These are phyloP conservation scores for Saccharomycopsis selenospora DNA, from an alignment of 805 yeast genomes.

Conservation along the genomic window DNA sequence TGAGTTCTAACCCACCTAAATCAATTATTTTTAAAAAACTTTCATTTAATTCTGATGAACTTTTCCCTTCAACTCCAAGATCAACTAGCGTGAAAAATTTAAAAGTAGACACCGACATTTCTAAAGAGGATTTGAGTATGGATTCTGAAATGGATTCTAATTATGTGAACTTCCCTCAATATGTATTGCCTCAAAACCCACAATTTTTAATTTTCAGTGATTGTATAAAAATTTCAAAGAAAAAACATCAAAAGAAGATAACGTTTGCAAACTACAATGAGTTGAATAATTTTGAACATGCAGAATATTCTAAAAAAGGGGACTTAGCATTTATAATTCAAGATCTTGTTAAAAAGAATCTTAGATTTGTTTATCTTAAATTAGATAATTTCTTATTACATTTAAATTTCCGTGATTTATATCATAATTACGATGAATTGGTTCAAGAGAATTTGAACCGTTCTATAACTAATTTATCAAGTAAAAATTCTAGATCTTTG, in stretches of 20 bases:
- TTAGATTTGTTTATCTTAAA: constrained; percentile 30
- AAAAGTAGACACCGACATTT: constrained; percentile 22
- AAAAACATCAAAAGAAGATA: constrained; percentile 10
- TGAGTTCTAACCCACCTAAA: constrained; percentile 50
- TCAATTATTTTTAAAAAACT: constrained; percentile 38
- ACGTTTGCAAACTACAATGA: constrained; percentile 19
- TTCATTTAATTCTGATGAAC: constrained; percentile 6
- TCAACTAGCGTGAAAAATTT: not conserved
- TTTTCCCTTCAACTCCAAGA: not conserved
- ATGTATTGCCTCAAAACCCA: constrained; percentile 25
- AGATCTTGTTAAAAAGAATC: constrained; percentile 33
- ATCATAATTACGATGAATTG: constrained; percentile 12
- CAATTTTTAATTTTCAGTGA: constrained; percentile 33
- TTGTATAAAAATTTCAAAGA: constrained; percentile 17
- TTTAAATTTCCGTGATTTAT: constrained; percentile 12
- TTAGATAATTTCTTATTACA: constrained; percentile 27
- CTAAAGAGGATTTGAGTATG: constrained; percentile 25
- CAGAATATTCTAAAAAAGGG: constrained; percentile 17
- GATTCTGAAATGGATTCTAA: no score
- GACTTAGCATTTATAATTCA: constrained; percentile 39
- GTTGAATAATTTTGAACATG: constrained; percentile 2
- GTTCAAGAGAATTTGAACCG: constrained; percentile 1
- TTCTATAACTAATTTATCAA: constrained; percentile 11
- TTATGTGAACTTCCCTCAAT: constrained; percentile 13
- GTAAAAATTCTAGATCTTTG: not conserved